Evolutionary conservation across 345 rosid species (phyloP).

Genomic region (Corchorus capsularis): DNA sequence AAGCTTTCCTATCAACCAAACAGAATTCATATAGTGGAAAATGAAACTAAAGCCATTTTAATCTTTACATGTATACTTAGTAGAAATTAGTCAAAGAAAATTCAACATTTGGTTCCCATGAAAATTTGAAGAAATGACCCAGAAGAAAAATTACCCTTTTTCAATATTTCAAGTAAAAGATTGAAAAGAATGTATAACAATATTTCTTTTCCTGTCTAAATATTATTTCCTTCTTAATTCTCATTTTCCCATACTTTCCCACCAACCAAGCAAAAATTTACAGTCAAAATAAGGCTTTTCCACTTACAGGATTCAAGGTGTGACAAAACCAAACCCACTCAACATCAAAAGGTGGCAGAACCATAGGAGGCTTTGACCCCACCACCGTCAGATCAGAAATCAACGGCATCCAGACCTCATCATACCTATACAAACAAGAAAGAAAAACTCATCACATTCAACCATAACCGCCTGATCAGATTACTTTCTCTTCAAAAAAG

Average conservation of each 20-base stretch:
- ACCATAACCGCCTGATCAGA: slow-evolving; percentile 16
- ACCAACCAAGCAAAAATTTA: slow-evolving; percentile 30
- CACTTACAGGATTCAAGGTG: slow-evolving; percentile 81
- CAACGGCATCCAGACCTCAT: slow-evolving; percentile 96
- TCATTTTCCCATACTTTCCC: slow-evolving; percentile 26
- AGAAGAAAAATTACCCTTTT: neutral
- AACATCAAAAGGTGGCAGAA: slow-evolving; percentile 87
- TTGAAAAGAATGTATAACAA: neutral
- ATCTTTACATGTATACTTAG: neutral
- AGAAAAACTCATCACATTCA: neutral
- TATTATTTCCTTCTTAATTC: too few species aligned
- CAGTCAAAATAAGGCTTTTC: slow-evolving; percentile 27
- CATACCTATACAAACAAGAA: slow-evolving; percentile 55
- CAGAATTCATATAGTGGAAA: slow-evolving; percentile 12
- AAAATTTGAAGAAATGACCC: neutral
- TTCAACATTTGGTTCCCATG: slow-evolving; percentile 14
- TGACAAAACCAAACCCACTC: slow-evolving; percentile 99
- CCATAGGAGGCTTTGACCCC: slow-evolving; percentile 59
- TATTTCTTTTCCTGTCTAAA: neutral
- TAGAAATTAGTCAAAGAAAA: neutral
- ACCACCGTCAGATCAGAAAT: slow-evolving; percentile 66
- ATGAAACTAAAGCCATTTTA: neutral
- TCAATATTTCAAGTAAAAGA: neutral
- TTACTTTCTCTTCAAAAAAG: neutral
- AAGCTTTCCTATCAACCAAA: slow-evolving; percentile 31